phyloP scores from a whole-genome alignment of 768 basidiomycete species.

The Cystofilobasidium bisporidii region DNA sequence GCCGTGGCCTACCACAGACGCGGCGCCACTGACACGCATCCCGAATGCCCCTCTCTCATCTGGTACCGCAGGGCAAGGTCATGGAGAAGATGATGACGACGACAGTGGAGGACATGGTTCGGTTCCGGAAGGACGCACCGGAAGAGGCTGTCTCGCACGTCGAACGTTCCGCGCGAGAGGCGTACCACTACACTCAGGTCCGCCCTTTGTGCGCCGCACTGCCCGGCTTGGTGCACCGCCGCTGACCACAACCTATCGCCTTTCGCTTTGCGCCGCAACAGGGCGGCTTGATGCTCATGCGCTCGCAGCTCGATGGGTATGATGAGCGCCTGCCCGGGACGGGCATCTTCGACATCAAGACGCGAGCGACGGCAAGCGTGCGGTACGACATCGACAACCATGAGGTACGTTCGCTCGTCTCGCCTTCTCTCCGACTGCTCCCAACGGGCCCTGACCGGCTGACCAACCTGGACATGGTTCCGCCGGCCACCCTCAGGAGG shows the following conservation, averaged over 20 bases:
- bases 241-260: too few species aligned
- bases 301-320: conserved; percentile 85
- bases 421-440: conserved; percentile 6
- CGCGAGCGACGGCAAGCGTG: conserved; percentile 72
- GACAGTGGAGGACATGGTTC: conserved; percentile 54
- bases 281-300: conserved; percentile 62
- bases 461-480: too few species aligned
- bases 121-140: conserved; percentile 41
- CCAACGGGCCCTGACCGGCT: too few species aligned
- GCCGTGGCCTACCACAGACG: background rate
- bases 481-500: conserved; percentile 48
- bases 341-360: conserved; percentile 94
- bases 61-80: conserved; percentile 58
- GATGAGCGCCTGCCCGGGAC: conserved; percentile 73
- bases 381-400: conserved; percentile 78
- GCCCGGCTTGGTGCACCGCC: too few species aligned
- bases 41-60: background rate
- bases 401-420: too few species aligned
- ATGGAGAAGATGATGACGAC: conserved; percentile 80
- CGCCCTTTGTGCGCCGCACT: too few species aligned
- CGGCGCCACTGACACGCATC: background rate
- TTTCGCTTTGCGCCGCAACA: conserved; percentile 24
- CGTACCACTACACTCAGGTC: conserved; percentile 79
- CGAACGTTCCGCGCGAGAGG: conserved; percentile 47
- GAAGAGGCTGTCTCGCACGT: conserved; percentile 37